Percentiles rank a stretch among this genome's conserved stretches.
These are phyloP conservation scores for Capsicum rhomboideum DNA, from an alignment of 257 asterid genomes.

Conservation along the genomic window DNA sequence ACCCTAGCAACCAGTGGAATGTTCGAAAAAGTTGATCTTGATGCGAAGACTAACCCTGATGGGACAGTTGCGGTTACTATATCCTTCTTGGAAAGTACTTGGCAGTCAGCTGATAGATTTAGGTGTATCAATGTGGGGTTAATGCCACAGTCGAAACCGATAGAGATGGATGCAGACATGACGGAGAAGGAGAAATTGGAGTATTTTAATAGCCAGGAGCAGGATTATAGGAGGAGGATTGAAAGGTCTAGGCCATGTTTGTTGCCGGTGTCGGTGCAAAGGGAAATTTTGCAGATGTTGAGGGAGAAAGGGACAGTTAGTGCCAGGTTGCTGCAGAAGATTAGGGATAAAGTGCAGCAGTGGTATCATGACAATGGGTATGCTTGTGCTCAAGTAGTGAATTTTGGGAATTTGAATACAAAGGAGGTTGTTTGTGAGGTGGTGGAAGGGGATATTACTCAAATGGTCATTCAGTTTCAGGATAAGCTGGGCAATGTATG, in stretches of 20 bases:
- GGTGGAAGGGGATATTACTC: conserved; percentile 97
- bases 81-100: conserved; percentile 76
- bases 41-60: conserved; percentile 73
- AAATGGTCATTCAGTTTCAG: conserved; percentile 77
- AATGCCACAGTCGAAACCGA: conserved; percentile 76
- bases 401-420: conserved; percentile 91
- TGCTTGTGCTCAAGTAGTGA: conserved; percentile 91
- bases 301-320: conserved; percentile 69
- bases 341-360: conserved; percentile 89
- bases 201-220: conserved; percentile 54
- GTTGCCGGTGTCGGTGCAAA: conserved; percentile 60
- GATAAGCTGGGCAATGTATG: conserved; percentile 94
- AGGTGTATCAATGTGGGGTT: conserved; percentile 89
- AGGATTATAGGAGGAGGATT: conserved; percentile 77
- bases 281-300: conserved; percentile 68
- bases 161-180: conserved; percentile 95
- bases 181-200: conserved; percentile 81
- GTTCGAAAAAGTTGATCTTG: conserved; percentile 91
- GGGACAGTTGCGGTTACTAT: conserved; percentile 64
- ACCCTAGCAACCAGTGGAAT: conserved; percentile 81
- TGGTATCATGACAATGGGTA: conserved; percentile 96
- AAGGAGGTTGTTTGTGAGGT: conserved; percentile 96
- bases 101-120: conserved; percentile 82
- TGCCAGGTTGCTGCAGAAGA: conserved; percentile 89
- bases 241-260: conserved; percentile 76